Conservation (phyloP, 192 early-diverging fungal species). For the Obelidium mucronatum region DNA sequence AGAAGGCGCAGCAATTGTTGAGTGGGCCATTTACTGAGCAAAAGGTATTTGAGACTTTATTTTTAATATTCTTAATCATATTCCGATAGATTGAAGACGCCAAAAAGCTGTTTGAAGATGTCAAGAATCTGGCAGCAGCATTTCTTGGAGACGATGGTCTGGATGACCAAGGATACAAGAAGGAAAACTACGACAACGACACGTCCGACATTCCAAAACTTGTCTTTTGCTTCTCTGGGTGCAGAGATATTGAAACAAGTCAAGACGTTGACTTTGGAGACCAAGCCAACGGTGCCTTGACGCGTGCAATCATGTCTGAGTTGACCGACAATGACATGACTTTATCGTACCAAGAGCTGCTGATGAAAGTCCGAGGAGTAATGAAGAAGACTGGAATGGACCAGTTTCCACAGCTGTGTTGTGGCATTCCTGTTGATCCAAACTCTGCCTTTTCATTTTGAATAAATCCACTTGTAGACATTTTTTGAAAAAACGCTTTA, state of each 20-base stretch:
- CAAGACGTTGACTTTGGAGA: slow-evolving; percentile 65
- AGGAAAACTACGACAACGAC: slow-evolving; percentile 3
- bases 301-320: slow-evolving; percentile 57
- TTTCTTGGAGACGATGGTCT: background rate
- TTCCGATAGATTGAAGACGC: no score
- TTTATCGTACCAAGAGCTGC: slow-evolving; percentile 74
- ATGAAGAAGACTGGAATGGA: slow-evolving; percentile 69
- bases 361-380: slow-evolving; percentile 71
- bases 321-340: slow-evolving; percentile 44
- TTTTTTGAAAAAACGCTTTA: no score
- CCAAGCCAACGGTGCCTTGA: slow-evolving; percentile 65
- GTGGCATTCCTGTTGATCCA: slow-evolving; percentile 70
- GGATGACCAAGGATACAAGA: slow-evolving; percentile 3
- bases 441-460: slow-evolving; percentile 40
- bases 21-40: background rate
- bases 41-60: no score
- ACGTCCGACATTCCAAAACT: slow-evolving; percentile 60
- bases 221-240: slow-evolving; percentile 56
- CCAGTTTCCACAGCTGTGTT: slow-evolving; percentile 84
- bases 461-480: no score
- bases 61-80: no score
- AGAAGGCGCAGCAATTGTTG: background rate
- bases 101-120: background rate
- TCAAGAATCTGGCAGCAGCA: background rate
- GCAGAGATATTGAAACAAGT: slow-evolving; percentile 69